A percentile compares a stretch with the other conserved stretches of the same genome.
These are phyloP conservation scores for Zostera marina DNA, from an alignment of 116 monocot species.

Conservation along the genomic window DNA sequence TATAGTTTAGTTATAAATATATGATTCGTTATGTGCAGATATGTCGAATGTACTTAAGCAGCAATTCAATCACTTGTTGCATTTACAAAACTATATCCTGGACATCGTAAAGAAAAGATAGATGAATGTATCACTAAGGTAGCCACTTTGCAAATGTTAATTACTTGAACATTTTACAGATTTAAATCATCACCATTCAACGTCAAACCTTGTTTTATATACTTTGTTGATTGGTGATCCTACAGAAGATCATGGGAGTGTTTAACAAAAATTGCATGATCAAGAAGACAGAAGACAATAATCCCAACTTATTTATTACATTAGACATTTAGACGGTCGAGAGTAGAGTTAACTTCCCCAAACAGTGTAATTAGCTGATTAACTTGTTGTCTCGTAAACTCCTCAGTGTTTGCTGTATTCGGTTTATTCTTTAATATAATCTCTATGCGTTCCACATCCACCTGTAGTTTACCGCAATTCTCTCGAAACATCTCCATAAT, in stretches of 20 bases:
- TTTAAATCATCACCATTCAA: no score
- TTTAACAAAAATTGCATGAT: slow-evolving; percentile 59
- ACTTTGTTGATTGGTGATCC: background rate
- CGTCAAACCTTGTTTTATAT: background rate
- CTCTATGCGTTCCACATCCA: slow-evolving; percentile 9
- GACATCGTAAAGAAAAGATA: slow-evolving; percentile 70
- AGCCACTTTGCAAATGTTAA: no score
- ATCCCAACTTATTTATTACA: no score
- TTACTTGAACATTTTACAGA: no score
- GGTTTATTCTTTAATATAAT: slow-evolving; percentile 9
- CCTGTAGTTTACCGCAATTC: slow-evolving; percentile 7
- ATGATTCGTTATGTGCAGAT: slow-evolving; percentile 23
- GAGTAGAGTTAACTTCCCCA: background rate
- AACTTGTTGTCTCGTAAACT: slow-evolving; percentile 13
- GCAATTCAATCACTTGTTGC: slow-evolving; percentile 57
- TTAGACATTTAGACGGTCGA: background rate
- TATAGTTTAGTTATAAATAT: background rate
- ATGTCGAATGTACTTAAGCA: slow-evolving; percentile 88
- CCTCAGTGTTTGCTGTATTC: slow-evolving; percentile 8
- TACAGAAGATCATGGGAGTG: slow-evolving; percentile 46
- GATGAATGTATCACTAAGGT: slow-evolving; percentile 57
- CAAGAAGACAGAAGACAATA: slow-evolving; percentile 5
- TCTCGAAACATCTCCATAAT: background rate
- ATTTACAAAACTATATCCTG: slow-evolving; percentile 78
- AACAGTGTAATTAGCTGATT: slow-evolving; percentile 13